A percentile compares a stretch with the other conserved stretches of the same genome.
Conservation (phyloP, 140 eudicot genomes). For the Cichorium intybus region DNA sequence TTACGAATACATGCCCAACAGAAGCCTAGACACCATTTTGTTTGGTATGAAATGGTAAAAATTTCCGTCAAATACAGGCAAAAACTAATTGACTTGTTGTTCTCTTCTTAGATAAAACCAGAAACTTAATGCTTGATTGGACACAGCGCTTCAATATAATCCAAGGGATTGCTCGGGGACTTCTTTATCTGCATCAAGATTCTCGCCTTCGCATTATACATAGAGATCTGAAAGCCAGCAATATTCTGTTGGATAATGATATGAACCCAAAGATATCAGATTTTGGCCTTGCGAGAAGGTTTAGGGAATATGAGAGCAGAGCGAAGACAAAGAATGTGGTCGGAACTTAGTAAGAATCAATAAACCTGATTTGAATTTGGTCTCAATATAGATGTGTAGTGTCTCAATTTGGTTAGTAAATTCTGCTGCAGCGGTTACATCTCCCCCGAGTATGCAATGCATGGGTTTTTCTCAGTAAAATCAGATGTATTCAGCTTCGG, state of each 20-base stretch:
- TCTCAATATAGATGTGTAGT: not conserved
- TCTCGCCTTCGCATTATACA: slow-evolving; percentile 40
- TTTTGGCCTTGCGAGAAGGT: slow-evolving; percentile 35
- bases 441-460: slow-evolving; percentile 27
- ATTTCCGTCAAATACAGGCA: not conserved
- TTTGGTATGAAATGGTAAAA: not conserved
- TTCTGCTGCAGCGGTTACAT: slow-evolving; percentile 23
- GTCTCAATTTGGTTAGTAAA: not conserved
- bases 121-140: slow-evolving; percentile 17
- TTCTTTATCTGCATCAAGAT: slow-evolving; percentile 44
- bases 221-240: slow-evolving; percentile 26
- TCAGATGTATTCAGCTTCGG: slow-evolving; percentile 35
- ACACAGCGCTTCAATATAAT: slow-evolving; percentile 16
- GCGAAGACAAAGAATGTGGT: slow-evolving; percentile 24
- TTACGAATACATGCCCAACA: slow-evolving; percentile 37
- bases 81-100: not conserved
- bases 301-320: slow-evolving; percentile 10
- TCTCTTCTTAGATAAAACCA: slow-evolving; percentile 1
- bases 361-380: not conserved
- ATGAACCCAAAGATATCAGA: slow-evolving; percentile 38
- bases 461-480: slow-evolving; percentile 20
- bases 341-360: slow-evolving; percentile 29
- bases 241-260: slow-evolving; percentile 28
- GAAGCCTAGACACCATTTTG: slow-evolving; percentile 26
- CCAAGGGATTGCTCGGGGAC: slow-evolving; percentile 43